phyloP scores from a whole-genome alignment of 257 asterid genomes.

The Solanum medicagineum region DNA sequence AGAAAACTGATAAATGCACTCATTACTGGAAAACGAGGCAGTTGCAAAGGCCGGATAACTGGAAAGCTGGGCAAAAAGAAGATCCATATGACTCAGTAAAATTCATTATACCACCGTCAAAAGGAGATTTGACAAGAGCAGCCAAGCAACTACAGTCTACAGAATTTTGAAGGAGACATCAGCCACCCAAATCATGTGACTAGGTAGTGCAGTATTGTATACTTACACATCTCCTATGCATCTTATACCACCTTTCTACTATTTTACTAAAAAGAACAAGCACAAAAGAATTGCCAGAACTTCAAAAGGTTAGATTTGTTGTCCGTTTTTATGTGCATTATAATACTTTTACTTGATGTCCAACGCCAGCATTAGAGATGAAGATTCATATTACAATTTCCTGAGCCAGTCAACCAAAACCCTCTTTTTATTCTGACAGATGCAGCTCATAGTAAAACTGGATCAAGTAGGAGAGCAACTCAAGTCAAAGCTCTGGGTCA shows the following conservation, averaged over 20 bases:
- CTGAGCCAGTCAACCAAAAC: not conserved
- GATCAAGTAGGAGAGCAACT: not conserved
- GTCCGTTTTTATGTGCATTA: not conserved
- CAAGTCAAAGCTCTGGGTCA: not conserved
- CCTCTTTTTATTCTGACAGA: not conserved
- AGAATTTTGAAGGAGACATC: not conserved
- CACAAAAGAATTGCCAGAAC: not conserved
- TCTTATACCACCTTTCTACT: not conserved
- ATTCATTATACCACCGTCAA: not conserved
- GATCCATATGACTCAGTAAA: not conserved
- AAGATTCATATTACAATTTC: not conserved
- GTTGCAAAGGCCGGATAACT: not conserved
- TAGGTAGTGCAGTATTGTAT: not conserved
- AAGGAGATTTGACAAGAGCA: not conserved
- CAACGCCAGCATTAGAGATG: not conserved
- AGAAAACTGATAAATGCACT: not conserved
- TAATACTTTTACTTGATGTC: not conserved
- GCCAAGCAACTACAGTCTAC: not conserved
- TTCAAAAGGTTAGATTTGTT: not conserved
- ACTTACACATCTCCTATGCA: not conserved
- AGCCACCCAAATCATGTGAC: not conserved
- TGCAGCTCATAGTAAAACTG: not conserved
- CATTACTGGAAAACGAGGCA: not conserved
- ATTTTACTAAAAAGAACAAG: not conserved
- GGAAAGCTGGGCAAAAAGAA: not conserved